Base-by-base conservation (phyloP, 1,139 yeast species). In the Candida neerlandica region DNA sequence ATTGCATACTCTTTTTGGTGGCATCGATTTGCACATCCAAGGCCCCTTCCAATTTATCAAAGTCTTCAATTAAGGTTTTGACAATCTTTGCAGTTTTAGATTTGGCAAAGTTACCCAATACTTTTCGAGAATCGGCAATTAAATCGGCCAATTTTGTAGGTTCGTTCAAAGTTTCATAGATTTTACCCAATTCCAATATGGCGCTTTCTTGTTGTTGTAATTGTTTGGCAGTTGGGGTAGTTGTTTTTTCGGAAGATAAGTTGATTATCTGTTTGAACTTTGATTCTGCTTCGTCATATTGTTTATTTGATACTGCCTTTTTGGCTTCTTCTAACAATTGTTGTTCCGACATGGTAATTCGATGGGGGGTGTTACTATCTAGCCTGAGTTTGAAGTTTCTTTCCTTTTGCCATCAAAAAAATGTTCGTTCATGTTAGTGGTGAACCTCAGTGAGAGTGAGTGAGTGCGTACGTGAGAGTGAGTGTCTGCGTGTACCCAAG, bases 31-130 rank as follows among this genome's bases (percentile, higher is more conserved):
- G 96, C 41, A 82, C 71, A 57, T 86, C 91, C 47, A 84, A 70
- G 1, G 94, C 77, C 55, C 80, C 77, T 15, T 91, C 87, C 52
- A 90, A 80, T 41, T 69, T 68, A 51, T 89, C 92, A 61, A 90
- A 84, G 56, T 82, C 73, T 62, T 94, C 98, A 61, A 95, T 86
- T 66, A 95, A 73, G 11, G 80, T 75, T 63, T 80, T 84, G 54
- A 86, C 85, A 50, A 94, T 88, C 66, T 92, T 94, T 39, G 98
- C 97, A 9, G 97, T 89, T 69, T 94, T 94, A 26, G 97, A 88
- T 71, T 94, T 94, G 46, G 99, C 97, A 64, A 90, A 85, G 49
- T 81, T 77, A 10, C 82, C 81, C 75, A 92, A 84, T 16, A 86
- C 80, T 6, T 72, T 73, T 56, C 95, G 81, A 0, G 96, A 86